Evolutionary conservation across 164 flowering plant species (phyloP).

Genomic region (Vitis cinerea): DNA sequence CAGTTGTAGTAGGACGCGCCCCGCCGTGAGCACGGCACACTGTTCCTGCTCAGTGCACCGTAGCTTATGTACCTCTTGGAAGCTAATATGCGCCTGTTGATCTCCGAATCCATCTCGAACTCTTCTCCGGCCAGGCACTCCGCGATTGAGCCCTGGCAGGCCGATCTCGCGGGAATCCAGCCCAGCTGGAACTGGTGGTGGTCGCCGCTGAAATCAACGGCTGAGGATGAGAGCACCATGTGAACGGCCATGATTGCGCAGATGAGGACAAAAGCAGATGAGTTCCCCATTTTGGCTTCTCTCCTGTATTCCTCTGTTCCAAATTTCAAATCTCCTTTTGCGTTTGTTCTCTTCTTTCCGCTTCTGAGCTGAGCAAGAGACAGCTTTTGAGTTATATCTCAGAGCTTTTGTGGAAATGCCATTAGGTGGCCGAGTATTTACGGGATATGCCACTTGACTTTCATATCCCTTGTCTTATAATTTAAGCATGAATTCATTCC

Average conservation of each 20-base stretch:
- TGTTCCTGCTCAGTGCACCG: conserved; percentile 62
- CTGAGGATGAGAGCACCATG: conserved; percentile 5
- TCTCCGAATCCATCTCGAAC: conserved; percentile 52
- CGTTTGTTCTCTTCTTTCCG: not conserved
- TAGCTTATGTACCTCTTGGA: conserved; percentile 63
- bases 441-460: too few species aligned
- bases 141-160: conserved; percentile 41
- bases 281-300: conserved; percentile 13
- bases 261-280: conserved; percentile 2
- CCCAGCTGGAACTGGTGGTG: conserved; percentile 9
- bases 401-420: conserved; percentile 4
- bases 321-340: too few species aligned
- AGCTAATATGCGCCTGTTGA: conserved; percentile 59
- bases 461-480: too few species aligned
- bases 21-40: conserved; percentile 59
- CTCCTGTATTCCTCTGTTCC: too few species aligned
- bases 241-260: conserved; percentile 20
- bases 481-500: too few species aligned
- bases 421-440: too few species aligned
- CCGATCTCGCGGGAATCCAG: conserved; percentile 32
- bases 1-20: conserved; percentile 86
- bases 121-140: conserved; percentile 42
- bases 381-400: not conserved
- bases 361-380: not conserved
- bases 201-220: conserved; percentile 25